These are phyloP conservation scores for Pseudozyma sp. DNA, from an alignment of 1,284 basidiomycete species.

Conservation along the genomic window DNA sequence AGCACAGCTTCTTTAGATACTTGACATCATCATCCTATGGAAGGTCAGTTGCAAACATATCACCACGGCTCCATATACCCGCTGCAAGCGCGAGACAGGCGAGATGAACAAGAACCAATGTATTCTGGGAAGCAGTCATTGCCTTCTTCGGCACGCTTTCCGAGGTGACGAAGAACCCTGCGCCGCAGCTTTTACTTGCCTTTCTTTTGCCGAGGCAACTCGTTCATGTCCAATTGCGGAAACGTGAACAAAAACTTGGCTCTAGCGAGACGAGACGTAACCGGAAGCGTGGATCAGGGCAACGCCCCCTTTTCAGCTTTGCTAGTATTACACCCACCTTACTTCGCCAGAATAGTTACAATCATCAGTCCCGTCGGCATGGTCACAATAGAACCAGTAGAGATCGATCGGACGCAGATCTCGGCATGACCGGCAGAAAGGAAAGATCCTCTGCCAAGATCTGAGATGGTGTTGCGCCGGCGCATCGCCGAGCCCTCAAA, in stretches of 20 bases:
- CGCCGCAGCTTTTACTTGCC: neutral
- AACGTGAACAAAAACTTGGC: neutral
- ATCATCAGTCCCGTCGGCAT: neutral
- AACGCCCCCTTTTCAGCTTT: neutral
- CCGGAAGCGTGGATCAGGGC: constrained; percentile 14
- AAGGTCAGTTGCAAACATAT: neutral
- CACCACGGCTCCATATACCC: neutral
- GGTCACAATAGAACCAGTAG: neutral
- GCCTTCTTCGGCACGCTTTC: constrained; percentile 6
- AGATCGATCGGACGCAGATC: neutral
- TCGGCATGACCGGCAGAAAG: constrained; percentile 12
- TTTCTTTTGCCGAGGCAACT: no score
- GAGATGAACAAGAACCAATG: neutral
- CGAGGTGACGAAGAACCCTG: constrained; percentile 11
- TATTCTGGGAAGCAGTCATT: neutral
- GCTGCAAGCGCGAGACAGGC: constrained; percentile 2
- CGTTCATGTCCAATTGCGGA: no score
- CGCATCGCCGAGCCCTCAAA: neutral
- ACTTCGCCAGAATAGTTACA: neutral
- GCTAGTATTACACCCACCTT: neutral
- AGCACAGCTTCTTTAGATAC: neutral
- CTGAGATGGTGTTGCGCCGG: neutral
- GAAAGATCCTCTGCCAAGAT: neutral
- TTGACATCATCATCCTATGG: neutral
- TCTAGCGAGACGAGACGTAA: constrained; percentile 2